Evolutionary conservation across 1,139 yeast genomes (phyloP), one percentile per base, ranked within the genome.

Genomic region (Diutina pseudorugosa): DNA sequence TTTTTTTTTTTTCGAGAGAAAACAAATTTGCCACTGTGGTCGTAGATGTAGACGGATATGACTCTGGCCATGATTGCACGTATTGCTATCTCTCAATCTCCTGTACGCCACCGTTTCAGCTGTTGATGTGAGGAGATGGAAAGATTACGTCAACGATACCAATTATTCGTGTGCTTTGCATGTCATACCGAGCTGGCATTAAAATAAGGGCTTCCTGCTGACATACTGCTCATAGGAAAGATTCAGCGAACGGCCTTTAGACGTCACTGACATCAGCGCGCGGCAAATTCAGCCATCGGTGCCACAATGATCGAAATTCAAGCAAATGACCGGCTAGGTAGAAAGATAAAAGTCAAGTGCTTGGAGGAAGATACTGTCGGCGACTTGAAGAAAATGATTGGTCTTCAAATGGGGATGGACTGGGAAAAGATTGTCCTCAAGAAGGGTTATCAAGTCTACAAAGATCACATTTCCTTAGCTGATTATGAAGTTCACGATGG

Each of bases 401-500:
- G 93, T 0, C 72, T 89, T 19, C 98, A 91, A 63, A 78, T 88
- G 19, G 96, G 96, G 2, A 85, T 91, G 0, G 70, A 82, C 1
- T 71, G 78, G 50, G 85, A 82, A 43, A 88, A 88, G 65, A 57
- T 73, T 42, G 76, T 82, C 1, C 67, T 87, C 58, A 86, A 85
- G 64, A 87, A 85, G 61, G 94, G 94, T 0, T 84, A 90, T 62
- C 84, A 82, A 56, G 80, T 87, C 0, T 83, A 80, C 66, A 91
- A 91, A 64, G 95, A 93, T 62, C 98, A 90, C 62, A 91, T 93
- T 55, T 76, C 91, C 0, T 72, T 93, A 52, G 96, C 85, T 23
- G 98, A 93, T 65, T 93, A 94, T 64, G 98, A 93, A 66, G 81
- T 93, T 16, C 96, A 90, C 62, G 85, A 90, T 65, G 96, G 96